Conservation (phyloP, 352 stramenopile species). For the Blastocystis sp. region DNA sequence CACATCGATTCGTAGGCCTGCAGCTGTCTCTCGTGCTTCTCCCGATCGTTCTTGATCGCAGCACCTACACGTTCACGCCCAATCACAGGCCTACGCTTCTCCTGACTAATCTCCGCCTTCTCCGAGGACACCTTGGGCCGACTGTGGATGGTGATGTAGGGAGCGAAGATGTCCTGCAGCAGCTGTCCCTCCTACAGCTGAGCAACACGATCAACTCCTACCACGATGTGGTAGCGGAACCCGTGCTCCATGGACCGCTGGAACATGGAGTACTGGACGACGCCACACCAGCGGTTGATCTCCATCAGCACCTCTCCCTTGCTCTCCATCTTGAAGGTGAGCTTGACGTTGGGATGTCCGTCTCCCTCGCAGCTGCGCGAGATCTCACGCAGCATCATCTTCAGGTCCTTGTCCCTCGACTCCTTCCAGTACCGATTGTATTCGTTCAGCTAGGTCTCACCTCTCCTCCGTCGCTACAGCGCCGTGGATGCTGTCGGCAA, state of each 20-base stretch:
- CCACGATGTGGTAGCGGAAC: neutral
- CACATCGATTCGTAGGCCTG: conserved; percentile 7
- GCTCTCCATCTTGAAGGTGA: neutral
- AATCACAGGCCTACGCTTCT: neutral
- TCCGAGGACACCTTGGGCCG: neutral
- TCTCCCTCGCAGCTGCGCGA: neutral
- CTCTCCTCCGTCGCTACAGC: neutral
- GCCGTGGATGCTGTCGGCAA: neutral
- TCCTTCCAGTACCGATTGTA: conserved; percentile 48
- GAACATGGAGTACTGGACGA: conserved; percentile 23
- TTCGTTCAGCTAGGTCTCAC: neutral
- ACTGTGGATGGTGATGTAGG: neutral
- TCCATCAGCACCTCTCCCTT: neutral
- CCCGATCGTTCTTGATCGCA: neutral
- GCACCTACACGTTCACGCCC: neutral
- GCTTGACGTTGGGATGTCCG: neutral
- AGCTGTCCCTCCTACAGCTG: neutral
- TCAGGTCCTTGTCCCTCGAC: conserved; percentile 49
- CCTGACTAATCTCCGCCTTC: neutral
- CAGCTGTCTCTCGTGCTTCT: neutral
- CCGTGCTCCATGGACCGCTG: neutral
- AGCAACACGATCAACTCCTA: neutral
- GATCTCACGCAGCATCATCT: conserved; percentile 31
- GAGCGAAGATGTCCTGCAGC: neutral
- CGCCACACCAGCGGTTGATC: neutral